Base-by-base conservation (phyloP, 192 early-diverging fungal species). In the Radiomyces spectabilis region DNA sequence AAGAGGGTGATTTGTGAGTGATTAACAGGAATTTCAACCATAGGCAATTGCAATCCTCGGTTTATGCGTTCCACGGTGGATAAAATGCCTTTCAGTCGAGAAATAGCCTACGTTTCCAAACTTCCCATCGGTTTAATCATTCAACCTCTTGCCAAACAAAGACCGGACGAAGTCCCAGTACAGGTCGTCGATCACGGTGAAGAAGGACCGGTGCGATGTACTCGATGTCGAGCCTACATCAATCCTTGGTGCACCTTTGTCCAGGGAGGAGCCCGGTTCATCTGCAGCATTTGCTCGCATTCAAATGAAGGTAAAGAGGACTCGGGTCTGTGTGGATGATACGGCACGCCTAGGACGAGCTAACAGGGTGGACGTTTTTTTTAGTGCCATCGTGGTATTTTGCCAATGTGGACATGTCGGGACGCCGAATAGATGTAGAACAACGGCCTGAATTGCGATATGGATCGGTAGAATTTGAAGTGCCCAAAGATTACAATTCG, bases 401-500 rank as follows among this genome's bases (percentile, higher is more conserved):
- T 61, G 84, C 84, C 61, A 97, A 97, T 71, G 69, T 95, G 40
- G 96, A 99, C 65, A 92, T 97, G 89, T 83, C 65, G 26, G 93
- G 93, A 18, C 78, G 88, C 26, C 85, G 95, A 21, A 73, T 89
- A 50, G 96, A 99, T 71, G 41, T 85, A 22, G 82, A 86, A 24
- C 74, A 83, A 59, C 81, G 95, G 4, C 96, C 96, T 1, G 96
- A 99, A 70, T 79, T 99, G 35, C 71, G 81, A 25, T 85, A 83
- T 52, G 96, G 95, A n/a, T 79, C 89, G 0, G 83, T 96, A 18
- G 96, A 99, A 65, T 99, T 93, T 73, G 77, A 82, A 2, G 95
- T 90, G 1, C 81, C 88, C 31, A 37, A 77, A 51, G 82, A 86
- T 44, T 91, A 90, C 59, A 77, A 70, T 60, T 82, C 69, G 53